A percentile compares a stretch with the other conserved stretches of the same genome.
phyloP scores from a whole-genome alignment of 2,329 filamentous ascomycete species.

The Colletotrichum godetiae region DNA sequence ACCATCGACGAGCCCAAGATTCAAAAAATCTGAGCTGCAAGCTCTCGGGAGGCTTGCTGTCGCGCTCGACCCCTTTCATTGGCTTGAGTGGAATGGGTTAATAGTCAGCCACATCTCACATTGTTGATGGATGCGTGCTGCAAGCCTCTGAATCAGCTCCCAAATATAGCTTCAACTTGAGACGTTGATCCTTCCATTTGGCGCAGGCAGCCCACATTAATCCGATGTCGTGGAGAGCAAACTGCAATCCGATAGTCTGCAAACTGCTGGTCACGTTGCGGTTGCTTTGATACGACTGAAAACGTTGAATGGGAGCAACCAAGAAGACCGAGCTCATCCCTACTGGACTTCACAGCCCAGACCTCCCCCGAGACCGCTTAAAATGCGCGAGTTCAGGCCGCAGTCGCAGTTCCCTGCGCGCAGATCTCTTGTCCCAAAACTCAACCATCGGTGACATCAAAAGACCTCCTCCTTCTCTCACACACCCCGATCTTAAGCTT shows the following conservation, averaged over 20 bases:
- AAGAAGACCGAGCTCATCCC: background rate
- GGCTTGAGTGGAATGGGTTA: background rate
- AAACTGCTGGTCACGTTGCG: background rate
- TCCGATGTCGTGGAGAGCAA: slow-evolving; percentile 21
- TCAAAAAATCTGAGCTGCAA: background rate
- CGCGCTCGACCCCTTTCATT: slow-evolving; percentile 8
- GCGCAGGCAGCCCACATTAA: background rate
- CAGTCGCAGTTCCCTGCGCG: background rate
- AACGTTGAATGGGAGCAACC: background rate
- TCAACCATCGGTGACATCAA: slow-evolving; percentile 20
- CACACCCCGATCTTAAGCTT: slow-evolving; percentile 24
- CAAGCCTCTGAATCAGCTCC: background rate
- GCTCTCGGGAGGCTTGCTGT: background rate
- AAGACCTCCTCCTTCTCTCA: background rate
- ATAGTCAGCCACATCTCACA: slow-evolving; percentile 16
- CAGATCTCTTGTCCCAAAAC: background rate
- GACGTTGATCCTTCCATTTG: background rate
- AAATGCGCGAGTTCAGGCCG: background rate
- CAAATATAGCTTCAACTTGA: slow-evolving; percentile 9
- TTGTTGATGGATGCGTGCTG: slow-evolving; percentile 2
- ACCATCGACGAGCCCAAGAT: background rate
- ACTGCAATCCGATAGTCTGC: background rate
- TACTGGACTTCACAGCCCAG: background rate
- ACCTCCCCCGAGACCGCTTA: background rate
- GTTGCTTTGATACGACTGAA: background rate